phyloP scores from a whole-genome alignment of 2,329 filamentous ascomycete species.

The Parastagonospora avenae region DNA sequence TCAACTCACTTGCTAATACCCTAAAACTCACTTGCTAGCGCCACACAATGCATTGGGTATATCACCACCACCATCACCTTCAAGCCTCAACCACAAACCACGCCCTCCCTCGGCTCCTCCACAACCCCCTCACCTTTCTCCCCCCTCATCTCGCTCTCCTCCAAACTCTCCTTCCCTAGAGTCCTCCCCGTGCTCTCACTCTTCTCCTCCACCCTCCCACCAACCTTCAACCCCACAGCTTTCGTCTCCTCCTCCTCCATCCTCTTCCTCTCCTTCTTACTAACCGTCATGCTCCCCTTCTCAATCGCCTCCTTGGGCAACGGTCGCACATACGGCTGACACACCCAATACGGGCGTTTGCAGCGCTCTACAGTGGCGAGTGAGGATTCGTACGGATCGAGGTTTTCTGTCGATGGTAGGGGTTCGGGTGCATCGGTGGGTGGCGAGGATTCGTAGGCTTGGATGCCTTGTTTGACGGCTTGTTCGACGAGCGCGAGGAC shows the following conservation, averaged over 20 bases:
- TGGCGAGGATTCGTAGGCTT: conserved; percentile 63
- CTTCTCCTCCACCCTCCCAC: conserved; percentile 63
- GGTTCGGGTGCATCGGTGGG: neutral
- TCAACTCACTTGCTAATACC: too few species aligned
- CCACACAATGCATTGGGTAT: conserved; percentile 4
- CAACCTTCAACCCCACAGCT: conserved; percentile 30
- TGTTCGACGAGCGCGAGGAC: conserved; percentile 77
- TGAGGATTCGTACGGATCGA: conserved; percentile 60
- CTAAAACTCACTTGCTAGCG: neutral
- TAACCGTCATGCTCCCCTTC: conserved; percentile 75
- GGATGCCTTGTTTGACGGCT: conserved; percentile 72
- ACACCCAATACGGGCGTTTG: conserved; percentile 86
- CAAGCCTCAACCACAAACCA: conserved; percentile 50
- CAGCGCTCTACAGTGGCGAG: conserved; percentile 71
- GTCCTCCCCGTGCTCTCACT: conserved; percentile 18
- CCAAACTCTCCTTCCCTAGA: conserved; percentile 16
- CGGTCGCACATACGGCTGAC: conserved; percentile 84
- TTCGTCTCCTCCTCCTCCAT: conserved; percentile 45
- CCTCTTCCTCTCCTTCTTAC: conserved; percentile 66
- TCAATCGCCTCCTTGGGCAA: conserved; percentile 85
- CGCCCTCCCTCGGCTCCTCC: conserved; percentile 51
- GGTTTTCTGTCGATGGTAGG: neutral
- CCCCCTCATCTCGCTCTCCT: conserved; percentile 5
- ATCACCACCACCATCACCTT: neutral
- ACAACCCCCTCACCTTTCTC: conserved; percentile 27